Conservation (phyloP, 768 basidiomycete genomes). For the Auricularia cornea region DNA sequence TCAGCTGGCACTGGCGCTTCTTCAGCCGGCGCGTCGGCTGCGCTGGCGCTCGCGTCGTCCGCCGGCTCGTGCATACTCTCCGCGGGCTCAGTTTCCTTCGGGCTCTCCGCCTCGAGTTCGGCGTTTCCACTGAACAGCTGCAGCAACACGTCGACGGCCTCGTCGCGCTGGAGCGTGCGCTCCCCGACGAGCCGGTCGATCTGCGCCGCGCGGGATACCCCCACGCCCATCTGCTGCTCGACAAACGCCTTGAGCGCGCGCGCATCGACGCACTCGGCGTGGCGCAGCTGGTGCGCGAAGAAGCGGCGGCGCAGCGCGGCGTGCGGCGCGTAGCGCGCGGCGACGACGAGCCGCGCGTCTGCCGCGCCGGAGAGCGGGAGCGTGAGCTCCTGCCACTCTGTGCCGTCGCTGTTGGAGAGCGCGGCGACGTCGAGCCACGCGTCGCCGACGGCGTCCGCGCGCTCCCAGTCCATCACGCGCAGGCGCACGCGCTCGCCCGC, state of each 20-base stretch:
- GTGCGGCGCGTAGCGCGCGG: slow-evolving; percentile 1
- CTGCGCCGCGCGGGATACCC: too few relatives aligned
- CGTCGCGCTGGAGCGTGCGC: too few relatives aligned
- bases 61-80: not conserved
- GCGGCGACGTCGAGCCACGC: not conserved
- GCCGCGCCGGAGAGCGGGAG: not conserved
- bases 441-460: slow-evolving; percentile 1
- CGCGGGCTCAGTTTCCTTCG: not conserved
- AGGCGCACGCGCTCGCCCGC: not conserved
- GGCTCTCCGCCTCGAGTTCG: too few relatives aligned
- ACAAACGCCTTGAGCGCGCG: too few relatives aligned
- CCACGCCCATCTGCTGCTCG: too few relatives aligned
- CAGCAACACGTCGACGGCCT: too few relatives aligned
- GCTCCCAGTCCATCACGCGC: slow-evolving; percentile 5
- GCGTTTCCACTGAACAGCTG: too few relatives aligned
- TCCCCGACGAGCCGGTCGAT: too few relatives aligned
- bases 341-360: not conserved
- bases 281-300: not conserved
- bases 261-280: too few relatives aligned
- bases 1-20: too few relatives aligned
- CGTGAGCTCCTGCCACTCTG: not conserved
- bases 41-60: not conserved
- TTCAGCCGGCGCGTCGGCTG: not conserved
- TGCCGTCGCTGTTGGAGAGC: not conserved
- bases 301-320: slow-evolving; percentile 2